A percentile compares a stretch with the other conserved stretches of the same genome.
Evolutionary conservation across 352 stramenopile species (phyloP).

Genomic region (Globisporangium echinulatum): DNA sequence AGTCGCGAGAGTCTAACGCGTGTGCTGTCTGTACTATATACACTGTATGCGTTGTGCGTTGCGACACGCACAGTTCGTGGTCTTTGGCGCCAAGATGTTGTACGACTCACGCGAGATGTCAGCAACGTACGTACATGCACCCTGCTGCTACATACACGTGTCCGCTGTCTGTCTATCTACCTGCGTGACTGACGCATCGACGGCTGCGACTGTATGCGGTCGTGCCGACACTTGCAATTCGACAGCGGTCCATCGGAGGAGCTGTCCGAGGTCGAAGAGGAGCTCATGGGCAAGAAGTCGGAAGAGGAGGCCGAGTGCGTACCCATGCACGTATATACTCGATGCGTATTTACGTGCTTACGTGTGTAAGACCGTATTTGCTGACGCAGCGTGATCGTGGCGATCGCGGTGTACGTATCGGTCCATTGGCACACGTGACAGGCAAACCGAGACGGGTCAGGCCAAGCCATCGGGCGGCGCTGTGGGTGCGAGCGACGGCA

Average conservation of each 20-base stretch:
- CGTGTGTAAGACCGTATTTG: too few relatives aligned
- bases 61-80: slow-evolving; percentile 83
- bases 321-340: neutral
- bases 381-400: too few relatives aligned
- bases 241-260: slow-evolving; percentile 70
- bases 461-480: slow-evolving; percentile 13
- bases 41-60: too few relatives aligned
- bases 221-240: too few relatives aligned
- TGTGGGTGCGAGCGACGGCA: slow-evolving; percentile 27
- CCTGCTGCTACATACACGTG: neutral
- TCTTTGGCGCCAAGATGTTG: slow-evolving; percentile 95
- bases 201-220: neutral
- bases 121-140: slow-evolving; percentile 35
- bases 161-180: neutral
- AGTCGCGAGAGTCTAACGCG: neutral
- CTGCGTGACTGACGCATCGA: slow-evolving; percentile 1
- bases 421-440: slow-evolving; percentile 3
- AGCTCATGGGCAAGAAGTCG: slow-evolving; percentile 79
- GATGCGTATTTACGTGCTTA: too few relatives aligned
- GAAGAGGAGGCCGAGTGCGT: slow-evolving; percentile 57
- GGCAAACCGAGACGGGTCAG: slow-evolving; percentile 21
- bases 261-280: slow-evolving; percentile 76
- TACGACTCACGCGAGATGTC: slow-evolving; percentile 83
- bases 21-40: slow-evolving; percentile 9
- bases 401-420: too few relatives aligned